Base-by-base conservation (phyloP, 1,284 basidiomycete genomes). In the Cystobasidium pallidum region DNA sequence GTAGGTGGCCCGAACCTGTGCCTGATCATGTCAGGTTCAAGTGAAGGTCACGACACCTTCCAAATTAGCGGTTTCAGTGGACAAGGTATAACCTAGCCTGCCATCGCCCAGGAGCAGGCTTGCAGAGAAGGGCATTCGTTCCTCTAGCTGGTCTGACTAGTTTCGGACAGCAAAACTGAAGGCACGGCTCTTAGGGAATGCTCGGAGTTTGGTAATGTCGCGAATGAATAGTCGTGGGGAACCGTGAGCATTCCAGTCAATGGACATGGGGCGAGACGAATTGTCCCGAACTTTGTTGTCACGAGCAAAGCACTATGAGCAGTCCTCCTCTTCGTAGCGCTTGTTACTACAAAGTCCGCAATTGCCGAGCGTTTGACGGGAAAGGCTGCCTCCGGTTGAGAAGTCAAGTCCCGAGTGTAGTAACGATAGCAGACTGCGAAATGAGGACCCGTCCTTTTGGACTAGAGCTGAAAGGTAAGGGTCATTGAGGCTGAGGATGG, bases 331-430 rank as follows among this genome's bases (percentile, higher is more conserved):
- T 88, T 67, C 88, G 88, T 7, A 89, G 96, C 64, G 84, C 85
- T 70, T 93, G 94, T 6, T 94, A 98, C 80, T 88, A 98, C 74
- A 83, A n/a, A n/a, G n/a, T 97, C 82, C 83, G 90, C 88, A n/a
- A 87, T 96, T 19, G 86, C 90, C 76, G 87, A 87, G 87, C 87
- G 78, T 57, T 58, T 4, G 92, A 91, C 81, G 83, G 91, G n/a
- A 36, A 24, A 36, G 59, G 59, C 21, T 71, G 54, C 36, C 62
- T 71, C 36, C 65, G 51, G 47, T 77, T 79, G 64, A 80, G 79
- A n/a, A n/a, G 11, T 79, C 79, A 6, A 78, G 79, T 70, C 58
- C n/a, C n/a, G n/a, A n/a, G n/a, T n/a, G n/a, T n/a, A n/a, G n/a
- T n/a, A n/a, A n/a, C n/a, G n/a, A 21, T 17, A 11, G 58, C 36